Percentiles rank a stretch among this genome's conserved stretches.
Evolutionary conservation across 2,329 filamentous ascomycete genomes (phyloP).

Genomic region (Calonectria crousiana): DNA sequence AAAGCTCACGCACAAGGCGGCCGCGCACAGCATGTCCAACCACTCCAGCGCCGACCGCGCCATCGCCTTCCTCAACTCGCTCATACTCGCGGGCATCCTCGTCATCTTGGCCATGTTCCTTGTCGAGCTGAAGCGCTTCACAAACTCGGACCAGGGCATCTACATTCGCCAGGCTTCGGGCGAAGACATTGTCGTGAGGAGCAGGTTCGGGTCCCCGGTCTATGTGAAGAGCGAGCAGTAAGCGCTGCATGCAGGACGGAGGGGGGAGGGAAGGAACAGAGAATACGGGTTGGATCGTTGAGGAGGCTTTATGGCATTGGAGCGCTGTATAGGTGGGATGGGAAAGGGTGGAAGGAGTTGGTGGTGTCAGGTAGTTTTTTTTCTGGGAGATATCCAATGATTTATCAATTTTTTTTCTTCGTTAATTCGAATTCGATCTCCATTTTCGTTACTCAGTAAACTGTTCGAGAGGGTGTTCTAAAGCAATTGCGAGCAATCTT

Average conservation of each 20-base stretch:
- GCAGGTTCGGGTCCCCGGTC: not conserved
- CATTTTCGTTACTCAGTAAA: not conserved
- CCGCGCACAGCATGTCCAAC: not conserved
- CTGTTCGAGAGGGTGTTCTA: not conserved
- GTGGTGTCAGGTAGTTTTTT: not conserved
- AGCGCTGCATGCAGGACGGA: too few relatives aligned
- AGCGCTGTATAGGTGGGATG: not conserved
- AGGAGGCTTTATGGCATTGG: not conserved
- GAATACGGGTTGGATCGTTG: not conserved
- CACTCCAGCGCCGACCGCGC: slow-evolving; percentile 4
- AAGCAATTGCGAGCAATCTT: not conserved
- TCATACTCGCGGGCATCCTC: slow-evolving; percentile 24
- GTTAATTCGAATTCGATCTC: too few relatives aligned
- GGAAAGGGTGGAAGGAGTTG: not conserved
- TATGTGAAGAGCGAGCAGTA: slow-evolving; percentile 2
- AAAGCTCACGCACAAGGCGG: not conserved
- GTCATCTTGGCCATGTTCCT: slow-evolving; percentile 31
- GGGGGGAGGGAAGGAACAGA: not conserved
- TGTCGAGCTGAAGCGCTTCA: slow-evolving; percentile 29
- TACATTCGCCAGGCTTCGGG: slow-evolving; percentile 1
- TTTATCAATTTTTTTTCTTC: not conserved
- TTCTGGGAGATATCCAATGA: not conserved
- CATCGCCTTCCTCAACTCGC: slow-evolving; percentile 11
- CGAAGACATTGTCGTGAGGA: slow-evolving; percentile 3
- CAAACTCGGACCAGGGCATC: slow-evolving; percentile 15